Evolutionary conservation across 176 grass and related monocot species (phyloP).

Genomic region (Chrysopogon serrulatus): DNA sequence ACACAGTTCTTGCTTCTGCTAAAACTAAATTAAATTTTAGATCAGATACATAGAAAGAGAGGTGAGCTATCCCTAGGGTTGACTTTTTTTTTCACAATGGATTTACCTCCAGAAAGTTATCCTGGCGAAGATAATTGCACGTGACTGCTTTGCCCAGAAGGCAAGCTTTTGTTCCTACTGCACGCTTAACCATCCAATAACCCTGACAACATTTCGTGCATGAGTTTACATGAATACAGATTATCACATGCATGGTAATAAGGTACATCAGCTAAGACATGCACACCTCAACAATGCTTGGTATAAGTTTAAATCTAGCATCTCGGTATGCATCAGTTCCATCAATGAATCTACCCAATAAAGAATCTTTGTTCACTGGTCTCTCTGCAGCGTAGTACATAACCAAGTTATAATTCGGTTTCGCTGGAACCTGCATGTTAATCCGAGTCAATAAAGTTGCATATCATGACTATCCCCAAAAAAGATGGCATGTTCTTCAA

Average conservation of each 20-base stretch:
- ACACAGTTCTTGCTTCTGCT: not conserved
- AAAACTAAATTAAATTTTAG: not conserved
- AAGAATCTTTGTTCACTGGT: conserved; percentile 77
- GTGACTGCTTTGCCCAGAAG: conserved; percentile 96
- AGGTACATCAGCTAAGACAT: conserved; percentile 25
- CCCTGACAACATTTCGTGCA: conserved; percentile 40
- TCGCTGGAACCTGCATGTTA: conserved; percentile 78
- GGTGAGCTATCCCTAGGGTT: not conserved
- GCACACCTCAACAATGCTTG: conserved; percentile 87
- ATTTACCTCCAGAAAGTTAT: conserved; percentile 98
- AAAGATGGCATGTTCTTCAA: not conserved
- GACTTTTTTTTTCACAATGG: not conserved
- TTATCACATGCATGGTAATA: conserved; percentile 4
- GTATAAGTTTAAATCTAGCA: conserved; percentile 97
- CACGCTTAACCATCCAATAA: conserved; percentile 99
- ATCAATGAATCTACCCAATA: conserved; percentile 84
- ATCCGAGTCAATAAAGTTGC: conserved; percentile 10
- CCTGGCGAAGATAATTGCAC: conserved; percentile 83
- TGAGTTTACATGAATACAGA: conserved; percentile 28
- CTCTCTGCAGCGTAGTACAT: conserved; percentile 81
- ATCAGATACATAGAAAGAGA: not conserved
- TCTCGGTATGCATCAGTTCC: conserved; percentile 85
- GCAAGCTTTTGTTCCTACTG: conserved; percentile 96
- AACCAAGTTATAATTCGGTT: conserved; percentile 93
- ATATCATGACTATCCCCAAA: conserved; percentile 1